These are phyloP conservation scores for Gnomoniopsis sp. DNA, from an alignment of 2,329 filamentous ascomycete species.

Conservation along the genomic window DNA sequence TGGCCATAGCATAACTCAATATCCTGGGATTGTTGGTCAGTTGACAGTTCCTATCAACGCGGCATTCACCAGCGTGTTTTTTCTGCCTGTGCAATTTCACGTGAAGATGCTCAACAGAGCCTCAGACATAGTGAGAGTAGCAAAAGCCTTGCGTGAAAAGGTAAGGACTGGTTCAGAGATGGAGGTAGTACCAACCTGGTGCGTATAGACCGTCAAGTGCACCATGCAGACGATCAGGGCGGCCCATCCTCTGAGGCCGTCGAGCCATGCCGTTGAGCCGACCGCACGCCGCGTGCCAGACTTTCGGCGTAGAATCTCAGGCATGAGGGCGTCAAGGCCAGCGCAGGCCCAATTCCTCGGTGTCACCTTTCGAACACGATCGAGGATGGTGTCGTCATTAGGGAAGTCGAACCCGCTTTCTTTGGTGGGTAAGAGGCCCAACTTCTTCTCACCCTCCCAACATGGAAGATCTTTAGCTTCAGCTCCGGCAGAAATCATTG, in stretches of 20 bases:
- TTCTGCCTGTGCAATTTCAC: no score
- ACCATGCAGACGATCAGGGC: conserved; percentile 9
- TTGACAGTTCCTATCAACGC: no score
- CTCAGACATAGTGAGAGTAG: no score
- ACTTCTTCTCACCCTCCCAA: not conserved
- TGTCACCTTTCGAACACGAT: not conserved
- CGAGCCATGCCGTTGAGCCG: conserved; percentile 6
- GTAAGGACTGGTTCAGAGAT: no score
- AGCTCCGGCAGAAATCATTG: not conserved
- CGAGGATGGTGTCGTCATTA: not conserved
- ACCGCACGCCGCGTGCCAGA: not conserved
- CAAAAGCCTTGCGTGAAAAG: no score
- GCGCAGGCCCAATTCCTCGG: not conserved
- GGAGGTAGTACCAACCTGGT: not conserved
- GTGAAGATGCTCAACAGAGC: no score
- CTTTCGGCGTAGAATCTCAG: conserved; percentile 9
- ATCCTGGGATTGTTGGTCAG: not conserved
- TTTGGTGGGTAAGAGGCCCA: not conserved
- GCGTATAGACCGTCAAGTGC: conserved; percentile 8
- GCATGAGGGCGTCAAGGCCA: not conserved
- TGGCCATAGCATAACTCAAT: conserved; percentile 11
- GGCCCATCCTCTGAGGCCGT: conserved; percentile 15
- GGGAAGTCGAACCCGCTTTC: not conserved
- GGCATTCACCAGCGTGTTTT: no score
- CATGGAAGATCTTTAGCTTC: not conserved